Percentiles rank a stretch among this genome's conserved stretches.
Evolutionary conservation across 2,329 filamentous ascomycete genomes (phyloP).

Genomic region (Pseudogymnoascus sp.): DNA sequence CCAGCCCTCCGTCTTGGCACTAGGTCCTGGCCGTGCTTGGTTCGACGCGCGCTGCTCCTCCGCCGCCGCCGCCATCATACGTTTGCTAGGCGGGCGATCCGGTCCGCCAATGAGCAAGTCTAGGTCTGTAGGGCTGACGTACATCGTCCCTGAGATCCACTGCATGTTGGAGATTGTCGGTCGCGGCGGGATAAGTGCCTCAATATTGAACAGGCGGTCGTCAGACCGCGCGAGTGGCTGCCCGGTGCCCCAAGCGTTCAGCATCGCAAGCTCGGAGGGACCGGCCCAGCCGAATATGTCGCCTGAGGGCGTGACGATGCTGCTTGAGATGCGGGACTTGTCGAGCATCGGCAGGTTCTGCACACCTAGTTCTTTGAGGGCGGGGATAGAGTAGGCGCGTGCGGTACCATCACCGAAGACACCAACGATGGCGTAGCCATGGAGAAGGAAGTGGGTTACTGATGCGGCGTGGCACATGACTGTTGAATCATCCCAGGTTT

Average conservation of each 20-base stretch:
- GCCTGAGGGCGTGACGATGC: conserved; percentile 68
- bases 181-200: conserved; percentile 64
- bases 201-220: conserved; percentile 75
- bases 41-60: conserved; percentile 61
- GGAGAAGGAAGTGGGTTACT: conserved; percentile 66
- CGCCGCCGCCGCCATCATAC: conserved; percentile 74
- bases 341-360: conserved; percentile 65
- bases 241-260: conserved; percentile 80
- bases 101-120: conserved; percentile 86
- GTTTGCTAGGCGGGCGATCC: conserved; percentile 79
- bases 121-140: conserved; percentile 78
- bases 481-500: conserved; percentile 68
- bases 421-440: conserved; percentile 72
- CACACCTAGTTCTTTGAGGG: conserved; percentile 73
- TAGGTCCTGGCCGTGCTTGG: conserved; percentile 30
- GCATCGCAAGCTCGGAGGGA: conserved; percentile 73
- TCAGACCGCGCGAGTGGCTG: conserved; percentile 51
- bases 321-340: conserved; percentile 59
- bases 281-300: conserved; percentile 84
- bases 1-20: conserved; percentile 52
- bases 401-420: conserved; percentile 77
- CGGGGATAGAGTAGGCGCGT: conserved; percentile 80
- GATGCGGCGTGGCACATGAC: conserved; percentile 71
- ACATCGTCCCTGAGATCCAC: conserved; percentile 93
- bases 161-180: conserved; percentile 93